Conservation (phyloP, 257 asterid genomes). For the Apocynum venetum region DNA sequence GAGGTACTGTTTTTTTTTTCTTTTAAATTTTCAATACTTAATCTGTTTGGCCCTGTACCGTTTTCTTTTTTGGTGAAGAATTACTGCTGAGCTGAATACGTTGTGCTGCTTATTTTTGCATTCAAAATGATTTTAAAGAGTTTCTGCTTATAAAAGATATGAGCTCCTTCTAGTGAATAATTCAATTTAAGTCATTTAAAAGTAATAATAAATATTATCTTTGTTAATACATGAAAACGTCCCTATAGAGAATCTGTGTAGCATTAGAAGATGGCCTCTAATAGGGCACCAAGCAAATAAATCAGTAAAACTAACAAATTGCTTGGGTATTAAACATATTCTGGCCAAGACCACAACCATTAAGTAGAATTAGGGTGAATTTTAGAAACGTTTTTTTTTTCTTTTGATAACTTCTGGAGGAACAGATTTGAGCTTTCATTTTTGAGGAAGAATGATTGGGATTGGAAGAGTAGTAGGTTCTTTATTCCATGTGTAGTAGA, state of each 20-base stretch:
- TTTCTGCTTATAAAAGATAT: not conserved
- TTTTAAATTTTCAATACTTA: not conserved
- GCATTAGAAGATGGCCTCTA: not conserved
- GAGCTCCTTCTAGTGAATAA: not conserved
- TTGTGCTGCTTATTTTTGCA: not conserved
- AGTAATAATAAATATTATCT: not conserved
- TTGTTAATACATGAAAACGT: not conserved
- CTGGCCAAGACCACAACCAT: not conserved
- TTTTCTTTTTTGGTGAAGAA: not conserved
- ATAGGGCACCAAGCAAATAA: not conserved
- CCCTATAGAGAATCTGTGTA: not conserved
- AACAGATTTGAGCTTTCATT: too few relatives aligned
- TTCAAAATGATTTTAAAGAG: not conserved
- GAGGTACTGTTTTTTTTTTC: conserved; percentile 40
- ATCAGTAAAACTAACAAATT: too few relatives aligned
- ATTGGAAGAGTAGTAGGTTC: too few relatives aligned
- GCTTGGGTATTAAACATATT: too few relatives aligned
- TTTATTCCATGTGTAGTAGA: too few relatives aligned
- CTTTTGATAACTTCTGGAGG: not conserved
- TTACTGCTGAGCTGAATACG: not conserved
- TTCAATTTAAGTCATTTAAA: not conserved
- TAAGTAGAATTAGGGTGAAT: not conserved
- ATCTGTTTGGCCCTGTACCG: not conserved
- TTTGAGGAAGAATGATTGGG: too few relatives aligned
- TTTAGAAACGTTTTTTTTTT: not conserved